Evolutionary conservation across 225 moss, liverwort and hornwort species (phyloP).

Genomic region (Climacium dendroides): DNA sequence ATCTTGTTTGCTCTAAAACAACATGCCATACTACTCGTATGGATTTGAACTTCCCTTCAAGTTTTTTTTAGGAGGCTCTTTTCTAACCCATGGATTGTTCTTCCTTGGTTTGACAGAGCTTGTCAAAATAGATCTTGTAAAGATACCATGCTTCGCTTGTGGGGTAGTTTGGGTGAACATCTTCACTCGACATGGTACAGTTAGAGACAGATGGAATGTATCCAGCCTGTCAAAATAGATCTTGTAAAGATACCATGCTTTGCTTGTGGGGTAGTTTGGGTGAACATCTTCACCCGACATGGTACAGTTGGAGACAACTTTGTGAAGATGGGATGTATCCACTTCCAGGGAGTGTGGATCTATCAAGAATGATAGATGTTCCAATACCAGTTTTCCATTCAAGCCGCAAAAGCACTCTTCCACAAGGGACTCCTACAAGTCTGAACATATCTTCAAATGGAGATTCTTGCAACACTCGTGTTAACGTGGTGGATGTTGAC

Average conservation of each 20-base stretch:
- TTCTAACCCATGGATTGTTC: background rate
- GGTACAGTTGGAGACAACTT: conserved; percentile 2
- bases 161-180: background rate
- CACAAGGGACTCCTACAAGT: conserved; percentile 62
- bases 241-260: background rate
- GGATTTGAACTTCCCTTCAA: background rate
- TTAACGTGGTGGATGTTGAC: conserved; percentile 59
- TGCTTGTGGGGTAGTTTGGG: background rate
- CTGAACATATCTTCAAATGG: conserved; percentile 38
- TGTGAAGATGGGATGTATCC: background rate
- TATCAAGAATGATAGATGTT: conserved; percentile 1
- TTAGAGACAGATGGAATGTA: conserved; percentile 2
- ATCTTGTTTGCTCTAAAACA: background rate
- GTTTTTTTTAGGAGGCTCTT: background rate
- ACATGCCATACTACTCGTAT: background rate
- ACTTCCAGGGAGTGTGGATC: background rate
- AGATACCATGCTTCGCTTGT: background rate
- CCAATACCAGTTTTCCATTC: conserved; percentile 32
- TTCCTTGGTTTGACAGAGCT: background rate
- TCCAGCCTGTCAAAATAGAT: no score
- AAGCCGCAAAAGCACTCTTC: conserved; percentile 42
- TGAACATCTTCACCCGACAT: background rate
- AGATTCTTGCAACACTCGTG: conserved; percentile 40
- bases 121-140: background rate
- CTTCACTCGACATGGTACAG: background rate